phyloP scores from a whole-genome alignment of 805 yeast species.

The Cyberlindnera nakhonratchasimensis region DNA sequence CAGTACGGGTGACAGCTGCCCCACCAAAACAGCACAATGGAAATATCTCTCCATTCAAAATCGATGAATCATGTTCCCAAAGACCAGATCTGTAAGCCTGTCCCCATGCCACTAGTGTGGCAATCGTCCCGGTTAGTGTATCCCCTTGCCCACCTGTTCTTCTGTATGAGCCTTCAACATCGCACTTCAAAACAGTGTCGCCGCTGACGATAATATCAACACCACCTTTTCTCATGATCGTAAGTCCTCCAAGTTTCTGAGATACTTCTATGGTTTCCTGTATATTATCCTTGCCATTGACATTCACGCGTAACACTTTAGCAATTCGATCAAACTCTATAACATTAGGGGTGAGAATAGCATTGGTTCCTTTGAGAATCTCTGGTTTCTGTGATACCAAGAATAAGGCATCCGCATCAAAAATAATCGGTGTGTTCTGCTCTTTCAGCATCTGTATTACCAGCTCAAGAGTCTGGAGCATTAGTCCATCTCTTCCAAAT shows the following conservation, averaged over 20 bases:
- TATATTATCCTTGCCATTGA: constrained; percentile 1
- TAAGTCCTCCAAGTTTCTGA: constrained; percentile 48
- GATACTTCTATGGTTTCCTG: constrained; percentile 42
- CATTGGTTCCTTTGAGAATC: constrained; percentile 50
- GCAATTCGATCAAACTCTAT: constrained; percentile 75
- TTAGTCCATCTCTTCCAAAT: constrained; percentile 73
- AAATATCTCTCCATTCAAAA: constrained; percentile 30
- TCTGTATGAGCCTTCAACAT: constrained; percentile 60
- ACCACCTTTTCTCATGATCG: constrained; percentile 71
- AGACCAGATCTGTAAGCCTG: constrained; percentile 53
- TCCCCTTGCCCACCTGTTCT: constrained; percentile 98
- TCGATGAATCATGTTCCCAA: constrained; percentile 49
- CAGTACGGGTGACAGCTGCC: constrained; percentile 57
- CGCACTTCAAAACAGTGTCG: constrained; percentile 39
- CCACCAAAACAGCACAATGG: constrained; percentile 72
- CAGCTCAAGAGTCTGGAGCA: constrained; percentile 57
- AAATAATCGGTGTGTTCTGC: constrained; percentile 62
- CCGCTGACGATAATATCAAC: constrained; percentile 61
- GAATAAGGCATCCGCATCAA: constrained; percentile 89
- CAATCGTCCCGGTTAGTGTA: constrained; percentile 81
- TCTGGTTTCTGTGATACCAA: constrained; percentile 57
- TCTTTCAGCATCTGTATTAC: constrained; percentile 53
- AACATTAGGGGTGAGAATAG: constrained; percentile 85
- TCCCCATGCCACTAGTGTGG: constrained; percentile 80
- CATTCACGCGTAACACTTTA: constrained; percentile 40